Evolutionary conservation across 1,284 basidiomycete species (phyloP).

Genomic region (Nidula niveotomentosa): DNA sequence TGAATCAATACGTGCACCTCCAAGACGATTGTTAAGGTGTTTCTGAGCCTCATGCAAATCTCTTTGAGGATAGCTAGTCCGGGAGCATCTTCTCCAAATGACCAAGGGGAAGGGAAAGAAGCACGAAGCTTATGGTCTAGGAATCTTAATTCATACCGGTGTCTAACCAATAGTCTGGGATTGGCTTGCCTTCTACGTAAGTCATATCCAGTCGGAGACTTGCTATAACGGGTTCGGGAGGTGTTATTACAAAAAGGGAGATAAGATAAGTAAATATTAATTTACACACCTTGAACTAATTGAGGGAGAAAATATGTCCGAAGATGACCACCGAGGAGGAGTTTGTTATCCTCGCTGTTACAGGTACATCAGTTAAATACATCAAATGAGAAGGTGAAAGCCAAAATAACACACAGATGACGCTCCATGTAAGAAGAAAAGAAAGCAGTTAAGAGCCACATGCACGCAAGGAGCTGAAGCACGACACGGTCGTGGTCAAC

Average conservation of each 20-base stretch:
- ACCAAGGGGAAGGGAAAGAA: conserved; percentile 18
- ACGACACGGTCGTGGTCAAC: neutral
- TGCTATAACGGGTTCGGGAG: conserved; percentile 7
- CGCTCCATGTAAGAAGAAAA: neutral
- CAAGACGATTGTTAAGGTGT: conserved; percentile 21
- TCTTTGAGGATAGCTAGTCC: conserved; percentile 28
- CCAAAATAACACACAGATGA: neutral
- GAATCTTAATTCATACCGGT: neutral
- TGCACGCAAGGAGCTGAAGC: neutral
- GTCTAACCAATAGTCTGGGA: neutral
- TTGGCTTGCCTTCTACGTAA: conserved; percentile 11
- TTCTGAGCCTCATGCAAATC: conserved; percentile 18
- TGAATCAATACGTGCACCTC: conserved; percentile 25
- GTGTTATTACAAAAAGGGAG: too few species aligned
- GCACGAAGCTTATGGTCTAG: conserved; percentile 8
- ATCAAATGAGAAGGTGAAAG: neutral
- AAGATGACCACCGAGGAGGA: conserved; percentile 24
- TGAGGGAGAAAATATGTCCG: conserved; percentile 34
- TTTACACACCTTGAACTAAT: conserved; percentile 30
- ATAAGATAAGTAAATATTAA: neutral
- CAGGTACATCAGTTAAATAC: neutral
- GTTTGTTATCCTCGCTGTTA: conserved; percentile 19
- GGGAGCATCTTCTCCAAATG: conserved; percentile 30
- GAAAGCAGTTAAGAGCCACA: neutral
- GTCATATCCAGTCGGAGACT: conserved; percentile 16